Evolutionary conservation across 148 eudicot genomes (phyloP), one percentile per base, ranked within the genome.

Genomic region (Amaranthus palmeri): DNA sequence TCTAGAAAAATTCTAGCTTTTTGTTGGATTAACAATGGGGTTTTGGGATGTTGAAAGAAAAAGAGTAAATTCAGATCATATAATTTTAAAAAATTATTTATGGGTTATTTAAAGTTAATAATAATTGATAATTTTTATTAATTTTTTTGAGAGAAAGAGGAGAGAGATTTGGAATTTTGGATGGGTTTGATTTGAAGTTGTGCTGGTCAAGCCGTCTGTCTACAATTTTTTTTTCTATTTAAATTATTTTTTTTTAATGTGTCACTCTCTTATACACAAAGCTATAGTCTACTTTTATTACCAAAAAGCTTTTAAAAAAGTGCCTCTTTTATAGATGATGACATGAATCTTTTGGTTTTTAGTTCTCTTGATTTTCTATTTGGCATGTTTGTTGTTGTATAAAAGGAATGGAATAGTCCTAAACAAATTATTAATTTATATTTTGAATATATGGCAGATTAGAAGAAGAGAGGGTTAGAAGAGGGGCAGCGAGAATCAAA

Each of bases 21-120:
- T 80, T 65, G 78, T 77, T 79, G 69, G 67, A 84, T 83, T 83
- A 86, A 79, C 89, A 82, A 79, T 61, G 71, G 41, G 60, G 67
- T 10, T 55, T 70, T 64, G 41, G 60, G 73, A 15, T 53, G 65
- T 71, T 52, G 43, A 61, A 65, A 70, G 17, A 72, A 58, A 81
- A 70, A 55, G 14, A 67, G 43, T 6, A 63, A 61, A 41, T 57
- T n/a, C 55, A 76, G 74, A 62, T 76, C 74, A 40, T 62, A 76
- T 59, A 66, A 25, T 67, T 25, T 14, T 12, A 7, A 2, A n/a
- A 12, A 42, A 73, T n/a, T 15, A 18, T 8, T 42, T 8, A 73
- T 52, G 6, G 55, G 18, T 64, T 25, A 17, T 47, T 53, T 46
- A 42, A 11, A 67, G 13, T 47, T 48, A 60, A 62, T 58, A 17